A percentile compares a stretch with the other conserved stretches of the same genome.
Conservation (phyloP, 805 yeast species). For the Metschnikowia santaceciliae region DNA sequence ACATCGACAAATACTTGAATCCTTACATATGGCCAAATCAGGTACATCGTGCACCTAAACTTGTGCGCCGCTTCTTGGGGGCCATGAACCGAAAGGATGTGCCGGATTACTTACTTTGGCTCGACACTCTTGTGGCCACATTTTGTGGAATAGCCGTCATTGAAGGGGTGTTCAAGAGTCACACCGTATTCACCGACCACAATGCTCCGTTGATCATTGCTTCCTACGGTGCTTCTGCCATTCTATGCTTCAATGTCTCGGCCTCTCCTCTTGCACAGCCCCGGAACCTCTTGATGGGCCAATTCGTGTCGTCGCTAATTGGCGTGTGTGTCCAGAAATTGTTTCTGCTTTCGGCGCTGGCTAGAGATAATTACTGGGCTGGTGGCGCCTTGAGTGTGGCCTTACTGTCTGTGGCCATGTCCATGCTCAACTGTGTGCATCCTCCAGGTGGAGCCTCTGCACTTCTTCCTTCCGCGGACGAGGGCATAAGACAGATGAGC, state of each 20-base stretch:
- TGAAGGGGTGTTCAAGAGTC: conserved; percentile 43
- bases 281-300: conserved; percentile 53
- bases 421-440: conserved; percentile 53
- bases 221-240: conserved; percentile 60
- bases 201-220: conserved; percentile 50
- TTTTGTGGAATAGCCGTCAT: conserved; percentile 45
- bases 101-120: conserved; percentile 41
- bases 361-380: conserved; percentile 49
- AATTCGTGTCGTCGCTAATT: conserved; percentile 47
- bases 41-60: conserved; percentile 31
- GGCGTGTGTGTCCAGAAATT: conserved; percentile 55
- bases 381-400: conserved; percentile 58
- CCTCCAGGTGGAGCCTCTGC: conserved; percentile 77
- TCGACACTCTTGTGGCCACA: conserved; percentile 43
- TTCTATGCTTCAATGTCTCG: conserved; percentile 53
- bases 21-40: conserved; percentile 27
- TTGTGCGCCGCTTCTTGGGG: conserved; percentile 39
- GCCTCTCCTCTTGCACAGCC: conserved; percentile 64
- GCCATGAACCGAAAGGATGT: conserved; percentile 25
- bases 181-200: conserved; percentile 35
- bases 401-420: conserved; percentile 50
- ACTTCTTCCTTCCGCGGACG: conserved; percentile 50
- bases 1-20: conserved; percentile 30
- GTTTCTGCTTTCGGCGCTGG: conserved; percentile 42
- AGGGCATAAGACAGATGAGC: conserved; percentile 43